Conservation (phyloP, 306 rosid genomes). For the Hippophae gyantsensis region DNA sequence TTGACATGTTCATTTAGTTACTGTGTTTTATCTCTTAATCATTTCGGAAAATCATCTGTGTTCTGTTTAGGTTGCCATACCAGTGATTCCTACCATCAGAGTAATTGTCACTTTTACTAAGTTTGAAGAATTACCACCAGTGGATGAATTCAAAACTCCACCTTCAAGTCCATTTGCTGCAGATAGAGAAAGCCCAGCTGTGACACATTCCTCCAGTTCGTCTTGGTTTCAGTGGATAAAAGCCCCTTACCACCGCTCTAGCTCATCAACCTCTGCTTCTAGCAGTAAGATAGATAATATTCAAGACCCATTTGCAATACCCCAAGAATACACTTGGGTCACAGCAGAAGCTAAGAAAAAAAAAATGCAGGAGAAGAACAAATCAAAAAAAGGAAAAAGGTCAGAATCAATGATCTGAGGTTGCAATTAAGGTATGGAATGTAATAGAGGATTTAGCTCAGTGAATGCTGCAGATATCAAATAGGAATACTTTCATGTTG, state of each 20-base stretch:
- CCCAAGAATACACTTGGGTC: conserved; percentile 75
- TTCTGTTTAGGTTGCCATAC: conserved; percentile 78
- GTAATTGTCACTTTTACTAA: conserved; percentile 87
- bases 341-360: conserved; percentile 78
- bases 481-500: conserved; percentile 20
- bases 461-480: conserved; percentile 21
- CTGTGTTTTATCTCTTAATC: background rate
- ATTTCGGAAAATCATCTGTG: background rate
- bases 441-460: conserved; percentile 27
- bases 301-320: conserved; percentile 83
- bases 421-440: conserved; percentile 12
- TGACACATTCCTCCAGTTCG: conserved; percentile 33
- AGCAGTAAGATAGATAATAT: conserved; percentile 73
- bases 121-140: conserved; percentile 75
- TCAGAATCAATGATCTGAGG: conserved; percentile 34
- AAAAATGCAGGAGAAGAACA: conserved; percentile 92
- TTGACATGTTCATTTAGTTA: background rate
- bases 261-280: conserved; percentile 44
- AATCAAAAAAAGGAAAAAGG: conserved; percentile 65
- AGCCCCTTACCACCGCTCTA: conserved; percentile 69
- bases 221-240: conserved; percentile 99
- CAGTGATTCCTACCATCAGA: conserved; percentile 90
- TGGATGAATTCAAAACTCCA: conserved; percentile 77
- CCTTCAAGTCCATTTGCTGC: conserved; percentile 69
- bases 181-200: conserved; percentile 59